Percentiles rank a stretch among this genome's conserved stretches.
phyloP scores from a whole-genome alignment of 805 yeast species.

The Brettanomyces nanus region DNA sequence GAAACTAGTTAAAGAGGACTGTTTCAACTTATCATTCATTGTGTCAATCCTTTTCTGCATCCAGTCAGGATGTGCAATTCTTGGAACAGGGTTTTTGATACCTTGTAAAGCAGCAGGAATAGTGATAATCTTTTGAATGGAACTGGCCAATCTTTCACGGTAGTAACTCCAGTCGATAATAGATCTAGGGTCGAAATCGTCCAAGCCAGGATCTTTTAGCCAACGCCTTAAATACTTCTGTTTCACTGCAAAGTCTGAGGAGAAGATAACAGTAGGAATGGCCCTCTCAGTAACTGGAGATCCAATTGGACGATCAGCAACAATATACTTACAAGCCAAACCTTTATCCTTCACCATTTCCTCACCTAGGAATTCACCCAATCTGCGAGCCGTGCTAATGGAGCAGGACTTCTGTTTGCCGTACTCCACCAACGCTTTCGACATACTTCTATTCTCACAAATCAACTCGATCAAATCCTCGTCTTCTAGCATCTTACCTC shows the following conservation, averaged over 20 bases:
- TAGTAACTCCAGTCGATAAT: conserved; percentile 94
- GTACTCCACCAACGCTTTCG: conserved; percentile 82
- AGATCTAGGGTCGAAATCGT: conserved; percentile 77
- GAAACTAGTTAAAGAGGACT: conserved; percentile 52
- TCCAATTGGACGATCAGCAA: conserved; percentile 71
- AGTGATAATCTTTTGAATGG: conserved; percentile 87
- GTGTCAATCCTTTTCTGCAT: conserved; percentile 52
- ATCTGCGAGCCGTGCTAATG: conserved; percentile 86
- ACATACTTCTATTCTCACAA: conserved; percentile 95
- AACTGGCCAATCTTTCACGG: conserved; percentile 83
- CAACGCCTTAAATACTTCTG: conserved; percentile 73
- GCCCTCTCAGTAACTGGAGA: conserved; percentile 96
- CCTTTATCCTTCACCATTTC: conserved; percentile 97
- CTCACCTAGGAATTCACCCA: conserved; percentile 91
- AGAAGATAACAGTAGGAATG: conserved; percentile 90
- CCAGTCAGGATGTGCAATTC: conserved; percentile 95
- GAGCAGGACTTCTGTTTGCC: conserved; percentile 89
- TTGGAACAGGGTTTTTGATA: conserved; percentile 84
- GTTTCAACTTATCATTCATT: conserved; percentile 63
- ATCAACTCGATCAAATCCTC: conserved; percentile 90
- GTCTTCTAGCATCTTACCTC: conserved; percentile 82
- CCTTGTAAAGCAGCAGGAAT: conserved; percentile 96
- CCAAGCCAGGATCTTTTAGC: conserved; percentile 72
- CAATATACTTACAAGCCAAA: conserved; percentile 88
- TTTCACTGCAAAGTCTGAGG: conserved; percentile 68